These are phyloP conservation scores for Claviceps capensis DNA, from an alignment of 2,329 filamentous ascomycete genomes.

Conservation along the genomic window DNA sequence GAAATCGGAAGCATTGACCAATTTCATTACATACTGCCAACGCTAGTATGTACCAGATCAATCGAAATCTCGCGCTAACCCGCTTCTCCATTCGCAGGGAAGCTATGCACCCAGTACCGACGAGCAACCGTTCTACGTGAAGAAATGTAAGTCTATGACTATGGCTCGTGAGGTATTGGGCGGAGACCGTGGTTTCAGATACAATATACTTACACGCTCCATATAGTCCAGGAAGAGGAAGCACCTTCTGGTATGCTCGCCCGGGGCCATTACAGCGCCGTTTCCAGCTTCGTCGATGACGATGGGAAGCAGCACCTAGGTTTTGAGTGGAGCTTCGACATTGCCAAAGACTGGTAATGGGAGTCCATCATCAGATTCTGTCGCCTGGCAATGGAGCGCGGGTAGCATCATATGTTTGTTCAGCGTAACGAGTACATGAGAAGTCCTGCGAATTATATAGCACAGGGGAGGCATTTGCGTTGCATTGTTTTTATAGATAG, in stretches of 20 bases:
- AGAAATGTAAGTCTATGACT: slow-evolving; percentile 58
- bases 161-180: background rate
- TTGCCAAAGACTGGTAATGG: slow-evolving; percentile 82
- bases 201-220: background rate
- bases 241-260: slow-evolving; percentile 83
- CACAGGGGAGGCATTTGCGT: background rate
- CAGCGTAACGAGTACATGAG: slow-evolving; percentile 11
- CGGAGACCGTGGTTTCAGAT: background rate
- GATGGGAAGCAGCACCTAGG: slow-evolving; percentile 80
- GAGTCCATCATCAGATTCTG: slow-evolving; percentile 1
- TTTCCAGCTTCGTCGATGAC: slow-evolving; percentile 88
- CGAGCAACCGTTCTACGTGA: slow-evolving; percentile 71
- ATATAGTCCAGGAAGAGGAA: slow-evolving; percentile 72
- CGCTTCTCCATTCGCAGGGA: slow-evolving; percentile 31
- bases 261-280: slow-evolving; percentile 79
- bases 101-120: slow-evolving; percentile 90
- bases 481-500: background rate
- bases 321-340: slow-evolving; percentile 95
- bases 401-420: slow-evolving; percentile 4
- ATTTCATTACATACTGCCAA: too few species aligned
- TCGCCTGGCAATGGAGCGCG: background rate
- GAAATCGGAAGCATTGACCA: too few species aligned
- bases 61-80: background rate
- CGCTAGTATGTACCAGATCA: too few species aligned
- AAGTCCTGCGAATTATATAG: slow-evolving; percentile 6